Base-by-base conservation (phyloP, 768 basidiomycete species). In the Chalciporus sphaerocephalus region DNA sequence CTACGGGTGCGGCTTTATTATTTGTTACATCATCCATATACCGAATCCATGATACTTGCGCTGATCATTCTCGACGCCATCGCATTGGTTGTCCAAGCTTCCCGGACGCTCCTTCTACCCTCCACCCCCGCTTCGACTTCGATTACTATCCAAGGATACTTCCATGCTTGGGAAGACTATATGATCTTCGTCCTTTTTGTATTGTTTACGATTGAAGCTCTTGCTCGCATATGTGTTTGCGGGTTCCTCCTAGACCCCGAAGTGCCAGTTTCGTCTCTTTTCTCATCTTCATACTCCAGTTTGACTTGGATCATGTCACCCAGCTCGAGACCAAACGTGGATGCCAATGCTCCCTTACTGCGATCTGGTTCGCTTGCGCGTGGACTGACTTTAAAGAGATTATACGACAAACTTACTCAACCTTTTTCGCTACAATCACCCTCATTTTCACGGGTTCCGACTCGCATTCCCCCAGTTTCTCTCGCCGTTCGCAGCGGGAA, bases 201-300 rank as follows among this genome's bases (percentile, higher is more conserved):
- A 47, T 57, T 89, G 55, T 97, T 92, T 74, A 92, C 92, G 5
- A 50, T 94, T 40, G 95, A 98, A 70, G 82, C 85, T 36, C 73
- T 87, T 53, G 90, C 90, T 34, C 85, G 94, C 20, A 93, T 94
- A 59, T 80, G 90, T 57, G 86, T 92, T 23, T 89, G 87, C 20
- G 95, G 95, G 18, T 78, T 98, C 51, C 61, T 97, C 15, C 74
- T 96, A 38, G 92, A 94, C 62, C 91, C 90, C 12, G 85, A 89
- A 51, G 67, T 86, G 6, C 74, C 76, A 33, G 65, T 78, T 42
- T 74, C 74, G 40, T 57, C 75, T 23, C 55, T 79, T 5, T 79
- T 81, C 56, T 64, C 69, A 27, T 62, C 72, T 3, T 61, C 68
- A 8, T 63, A 71, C 21, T 61, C 62, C 35, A 56, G 51, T 12